These are phyloP conservation scores for Plectosphaerella sp. DNA, from an alignment of 2,329 filamentous ascomycete species.

Conservation along the genomic window DNA sequence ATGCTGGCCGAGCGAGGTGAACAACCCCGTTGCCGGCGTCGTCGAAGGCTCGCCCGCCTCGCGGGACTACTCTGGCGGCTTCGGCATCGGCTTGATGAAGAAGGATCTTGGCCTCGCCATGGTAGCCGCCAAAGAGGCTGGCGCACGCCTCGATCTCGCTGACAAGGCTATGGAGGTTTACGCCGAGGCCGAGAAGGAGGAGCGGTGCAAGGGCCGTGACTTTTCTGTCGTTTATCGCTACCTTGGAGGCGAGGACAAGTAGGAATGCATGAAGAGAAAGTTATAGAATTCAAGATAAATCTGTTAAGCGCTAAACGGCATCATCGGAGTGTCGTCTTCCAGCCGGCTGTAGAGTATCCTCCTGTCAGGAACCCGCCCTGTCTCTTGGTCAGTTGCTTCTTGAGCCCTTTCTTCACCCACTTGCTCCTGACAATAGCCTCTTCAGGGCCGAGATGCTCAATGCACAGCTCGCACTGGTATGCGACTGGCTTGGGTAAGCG, in stretches of 20 bases:
- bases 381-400: background rate
- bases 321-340: constrained; percentile 3
- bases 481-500: constrained; percentile 1
- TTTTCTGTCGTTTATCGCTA: constrained; percentile 80
- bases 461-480: constrained; percentile 3
- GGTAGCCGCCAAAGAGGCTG: constrained; percentile 63
- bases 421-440: constrained; percentile 1
- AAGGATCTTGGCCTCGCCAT: constrained; percentile 75
- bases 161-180: constrained; percentile 63
- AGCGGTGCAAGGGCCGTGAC: constrained; percentile 64
- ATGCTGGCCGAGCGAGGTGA: constrained; percentile 94
- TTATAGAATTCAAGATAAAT: background rate
- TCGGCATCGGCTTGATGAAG: constrained; percentile 73
- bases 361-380: background rate
- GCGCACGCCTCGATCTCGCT: constrained; percentile 61
- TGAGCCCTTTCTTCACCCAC: constrained; percentile 3
- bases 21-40: constrained; percentile 89
- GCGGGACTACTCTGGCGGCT: constrained; percentile 73
- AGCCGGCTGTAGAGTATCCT: constrained; percentile 2
- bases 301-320: background rate
- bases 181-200: constrained; percentile 55
- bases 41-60: constrained; percentile 70
- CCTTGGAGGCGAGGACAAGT: constrained; percentile 49
- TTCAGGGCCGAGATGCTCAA: constrained; percentile 3
- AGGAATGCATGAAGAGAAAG: background rate